Conservation (phyloP, 495 filamentous ascomycete species). For the Tuber magnatum region DNA sequence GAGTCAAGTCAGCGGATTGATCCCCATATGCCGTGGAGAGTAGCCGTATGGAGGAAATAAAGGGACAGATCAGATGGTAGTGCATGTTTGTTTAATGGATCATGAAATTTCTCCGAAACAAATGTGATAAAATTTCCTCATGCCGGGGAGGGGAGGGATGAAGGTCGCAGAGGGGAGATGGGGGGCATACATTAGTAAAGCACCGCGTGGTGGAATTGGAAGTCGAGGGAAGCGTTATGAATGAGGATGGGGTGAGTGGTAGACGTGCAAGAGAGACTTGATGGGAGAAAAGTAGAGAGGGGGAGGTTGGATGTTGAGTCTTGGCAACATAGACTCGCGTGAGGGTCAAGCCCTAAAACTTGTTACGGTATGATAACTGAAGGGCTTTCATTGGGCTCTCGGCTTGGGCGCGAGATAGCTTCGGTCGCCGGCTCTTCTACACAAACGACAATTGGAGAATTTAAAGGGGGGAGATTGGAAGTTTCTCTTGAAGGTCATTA, state of each 20-base stretch:
- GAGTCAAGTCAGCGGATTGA: not conserved
- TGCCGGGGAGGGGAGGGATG: not conserved
- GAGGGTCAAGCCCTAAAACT: constrained; percentile 2
- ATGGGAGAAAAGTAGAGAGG: not conserved
- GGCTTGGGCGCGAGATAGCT: not conserved
- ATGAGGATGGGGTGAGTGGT: not conserved
- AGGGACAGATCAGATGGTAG: constrained; percentile 1
- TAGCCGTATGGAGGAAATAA: not conserved
- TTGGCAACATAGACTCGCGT: not conserved
- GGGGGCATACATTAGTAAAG: not conserved
- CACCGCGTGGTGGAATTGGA: not conserved
- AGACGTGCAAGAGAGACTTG: not conserved
- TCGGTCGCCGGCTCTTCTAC: not conserved
- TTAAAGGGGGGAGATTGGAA: not conserved
- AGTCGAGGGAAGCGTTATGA: not conserved
- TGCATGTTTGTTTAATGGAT: constrained; percentile 5
- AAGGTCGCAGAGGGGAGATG: not conserved
- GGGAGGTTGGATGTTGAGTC: not conserved
- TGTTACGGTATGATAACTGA: no score
- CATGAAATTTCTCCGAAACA: constrained; percentile 6
- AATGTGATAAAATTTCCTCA: constrained; percentile 3
- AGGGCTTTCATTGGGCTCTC: not conserved
- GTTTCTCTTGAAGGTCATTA: not conserved
- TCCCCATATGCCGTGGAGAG: not conserved
- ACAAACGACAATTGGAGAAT: not conserved